A percentile compares a stretch with the other conserved stretches of the same genome.
Conservation (phyloP, 139 green algal genomes). For the Dunaliella primolecta region DNA sequence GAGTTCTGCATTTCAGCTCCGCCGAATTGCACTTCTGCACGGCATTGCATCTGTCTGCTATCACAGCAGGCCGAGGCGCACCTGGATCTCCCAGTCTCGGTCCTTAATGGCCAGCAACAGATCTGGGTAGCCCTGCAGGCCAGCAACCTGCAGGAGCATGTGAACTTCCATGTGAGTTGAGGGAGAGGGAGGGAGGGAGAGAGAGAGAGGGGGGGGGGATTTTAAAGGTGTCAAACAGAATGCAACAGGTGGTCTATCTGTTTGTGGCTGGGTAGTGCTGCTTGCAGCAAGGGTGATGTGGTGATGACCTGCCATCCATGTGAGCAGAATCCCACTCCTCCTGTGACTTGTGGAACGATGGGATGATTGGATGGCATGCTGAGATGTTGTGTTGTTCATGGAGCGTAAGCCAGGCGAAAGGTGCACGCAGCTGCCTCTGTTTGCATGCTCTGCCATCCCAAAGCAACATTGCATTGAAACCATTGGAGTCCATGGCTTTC, state of each 20-base stretch:
- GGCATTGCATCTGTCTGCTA: too few species aligned
- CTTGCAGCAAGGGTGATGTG: too few species aligned
- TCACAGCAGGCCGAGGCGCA: too few species aligned
- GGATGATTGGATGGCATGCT: too few species aligned
- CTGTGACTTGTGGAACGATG: too few species aligned
- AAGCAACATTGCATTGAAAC: background rate
- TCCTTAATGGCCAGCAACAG: background rate
- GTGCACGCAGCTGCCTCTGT: background rate
- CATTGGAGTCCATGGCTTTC: too few species aligned
- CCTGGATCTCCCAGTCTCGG: background rate
- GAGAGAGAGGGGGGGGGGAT: background rate
- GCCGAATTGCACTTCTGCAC: too few species aligned
- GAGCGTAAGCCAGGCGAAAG: too few species aligned
- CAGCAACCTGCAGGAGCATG: background rate
- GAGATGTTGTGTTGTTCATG: too few species aligned
- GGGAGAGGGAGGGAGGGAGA: background rate
- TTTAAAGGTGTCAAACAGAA: background rate
- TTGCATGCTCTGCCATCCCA: background rate
- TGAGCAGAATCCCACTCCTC: too few species aligned
- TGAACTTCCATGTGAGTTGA: background rate
- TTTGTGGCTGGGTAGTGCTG: background rate
- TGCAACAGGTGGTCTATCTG: background rate
- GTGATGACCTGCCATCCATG: too few species aligned
- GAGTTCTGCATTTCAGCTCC: too few species aligned
- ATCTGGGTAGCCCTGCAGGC: background rate